These are phyloP conservation scores for Pisolithus orientalis DNA, from an alignment of 768 basidiomycete genomes.

Conservation along the genomic window DNA sequence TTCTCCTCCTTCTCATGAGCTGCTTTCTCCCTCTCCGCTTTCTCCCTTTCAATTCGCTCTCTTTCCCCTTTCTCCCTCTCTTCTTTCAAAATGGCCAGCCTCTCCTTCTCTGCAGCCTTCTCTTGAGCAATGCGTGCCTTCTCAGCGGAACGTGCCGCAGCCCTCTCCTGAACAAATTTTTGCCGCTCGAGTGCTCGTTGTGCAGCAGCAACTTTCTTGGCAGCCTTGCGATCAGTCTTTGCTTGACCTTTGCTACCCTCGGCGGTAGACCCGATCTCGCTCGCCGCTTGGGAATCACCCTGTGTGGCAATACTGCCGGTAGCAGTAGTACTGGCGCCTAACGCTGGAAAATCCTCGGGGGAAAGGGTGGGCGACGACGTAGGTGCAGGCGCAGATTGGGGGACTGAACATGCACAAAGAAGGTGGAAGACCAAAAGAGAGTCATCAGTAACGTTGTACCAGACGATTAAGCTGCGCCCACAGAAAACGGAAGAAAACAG, in stretches of 20 bases:
- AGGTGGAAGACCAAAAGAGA: constrained; percentile 17
- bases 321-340: constrained; percentile 24
- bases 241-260: constrained; percentile 40
- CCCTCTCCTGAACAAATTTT: constrained; percentile 52
- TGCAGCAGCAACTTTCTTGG: constrained; percentile 55
- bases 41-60: constrained; percentile 35
- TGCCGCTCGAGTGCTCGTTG: constrained; percentile 60
- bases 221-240: constrained; percentile 57
- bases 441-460: constrained; percentile 39
- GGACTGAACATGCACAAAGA: constrained; percentile 25
- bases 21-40: constrained; percentile 31
- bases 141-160: constrained; percentile 43
- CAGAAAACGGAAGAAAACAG: constrained; percentile 23
- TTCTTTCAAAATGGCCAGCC: constrained; percentile 31
- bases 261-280: constrained; percentile 23
- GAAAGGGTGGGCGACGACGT: constrained; percentile 44
- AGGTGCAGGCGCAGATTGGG: constrained; percentile 25
- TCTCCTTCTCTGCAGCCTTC: constrained; percentile 51
- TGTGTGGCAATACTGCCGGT: constrained; percentile 2
- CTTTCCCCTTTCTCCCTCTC: constrained; percentile 33
- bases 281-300: constrained; percentile 17
- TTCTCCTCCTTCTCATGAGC: constrained; percentile 28
- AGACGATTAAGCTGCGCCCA: constrained; percentile 41
- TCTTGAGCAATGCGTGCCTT: constrained; percentile 47
- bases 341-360: constrained; percentile 70